Evolutionary conservation across 257 asterid species (phyloP).

Genomic region (Rubia yunnanensis): DNA sequence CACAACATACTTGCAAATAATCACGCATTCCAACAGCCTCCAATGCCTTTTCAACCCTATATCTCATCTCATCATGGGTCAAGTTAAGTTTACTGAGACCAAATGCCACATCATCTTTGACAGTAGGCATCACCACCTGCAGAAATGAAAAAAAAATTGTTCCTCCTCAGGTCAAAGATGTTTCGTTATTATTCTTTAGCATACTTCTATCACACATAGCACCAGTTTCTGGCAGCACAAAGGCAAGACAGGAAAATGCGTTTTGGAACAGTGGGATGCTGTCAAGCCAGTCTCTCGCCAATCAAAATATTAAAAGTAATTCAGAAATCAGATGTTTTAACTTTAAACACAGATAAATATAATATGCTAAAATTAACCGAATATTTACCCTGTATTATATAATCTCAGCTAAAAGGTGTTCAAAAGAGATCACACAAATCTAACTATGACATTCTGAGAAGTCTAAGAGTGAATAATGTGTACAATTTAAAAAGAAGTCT

Average conservation of each 20-base stretch:
- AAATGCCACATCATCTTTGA: constrained; percentile 94
- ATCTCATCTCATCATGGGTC: constrained; percentile 39
- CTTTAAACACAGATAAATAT: neutral
- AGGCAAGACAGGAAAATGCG: neutral
- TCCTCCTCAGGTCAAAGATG: neutral
- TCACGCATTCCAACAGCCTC: constrained; percentile 85
- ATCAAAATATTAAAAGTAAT: neutral
- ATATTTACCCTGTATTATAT: neutral
- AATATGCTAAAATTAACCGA: neutral
- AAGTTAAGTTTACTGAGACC: constrained; percentile 76
- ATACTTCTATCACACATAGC: neutral
- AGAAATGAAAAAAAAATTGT: constrained; percentile 3
- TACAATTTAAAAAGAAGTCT: neutral
- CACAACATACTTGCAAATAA: constrained; percentile 58
- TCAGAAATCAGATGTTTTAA: neutral
- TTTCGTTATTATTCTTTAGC: neutral
- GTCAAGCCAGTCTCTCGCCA: neutral
- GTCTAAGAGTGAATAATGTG: neutral
- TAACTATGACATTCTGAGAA: neutral
- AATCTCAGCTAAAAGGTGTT: neutral
- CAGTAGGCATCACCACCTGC: constrained; percentile 99
- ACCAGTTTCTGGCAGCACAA: neutral
- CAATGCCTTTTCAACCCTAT: constrained; percentile 74
- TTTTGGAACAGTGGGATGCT: neutral
- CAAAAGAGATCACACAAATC: neutral